Percentiles rank a stretch among this genome's conserved stretches.
Conservation (phyloP, 768 basidiomycete species). For the Boletus speciosus region DNA sequence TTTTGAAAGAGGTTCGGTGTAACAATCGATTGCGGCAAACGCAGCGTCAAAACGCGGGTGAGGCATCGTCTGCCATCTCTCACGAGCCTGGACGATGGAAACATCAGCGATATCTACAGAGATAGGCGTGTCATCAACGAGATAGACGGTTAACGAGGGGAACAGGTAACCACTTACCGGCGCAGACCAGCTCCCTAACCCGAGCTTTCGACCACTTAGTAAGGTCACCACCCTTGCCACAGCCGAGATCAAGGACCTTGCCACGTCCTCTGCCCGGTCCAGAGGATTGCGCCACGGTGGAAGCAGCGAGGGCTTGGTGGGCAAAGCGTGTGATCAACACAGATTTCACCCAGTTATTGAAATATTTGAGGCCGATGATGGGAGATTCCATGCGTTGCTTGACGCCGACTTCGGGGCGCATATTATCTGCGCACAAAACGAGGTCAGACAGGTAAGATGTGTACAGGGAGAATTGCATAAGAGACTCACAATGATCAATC, state of each 20-base stretch:
- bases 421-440: slow-evolving; percentile 63
- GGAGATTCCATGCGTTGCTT: slow-evolving; percentile 82
- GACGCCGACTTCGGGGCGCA: slow-evolving; percentile 87
- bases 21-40: slow-evolving; percentile 90
- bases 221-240: slow-evolving; percentile 98
- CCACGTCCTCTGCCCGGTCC: slow-evolving; percentile 42
- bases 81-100: slow-evolving; percentile 84
- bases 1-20: slow-evolving; percentile 63
- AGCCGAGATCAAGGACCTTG: slow-evolving; percentile 92
- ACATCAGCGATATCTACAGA: slow-evolving; percentile 79
- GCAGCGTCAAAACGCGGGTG: slow-evolving; percentile 64
- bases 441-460: slow-evolving; percentile 4
- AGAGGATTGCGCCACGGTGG: slow-evolving; percentile 26
- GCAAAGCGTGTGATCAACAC: slow-evolving; percentile 92
- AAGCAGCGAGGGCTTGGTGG: slow-evolving; percentile 57
- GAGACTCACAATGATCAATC: slow-evolving; percentile 70
- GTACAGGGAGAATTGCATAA: not conserved
- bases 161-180: slow-evolving; percentile 53
- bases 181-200: slow-evolving; percentile 72
- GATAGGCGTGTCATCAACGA: not conserved
- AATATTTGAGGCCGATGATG: slow-evolving; percentile 94
- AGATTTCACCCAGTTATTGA: slow-evolving; percentile 99
- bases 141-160: not conserved
- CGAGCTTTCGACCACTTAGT: slow-evolving; percentile 92
- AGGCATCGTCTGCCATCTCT: slow-evolving; percentile 57